These are phyloP conservation scores for Parmales sp. DNA, from an alignment of 108 stramenopile species.

Conservation along the genomic window DNA sequence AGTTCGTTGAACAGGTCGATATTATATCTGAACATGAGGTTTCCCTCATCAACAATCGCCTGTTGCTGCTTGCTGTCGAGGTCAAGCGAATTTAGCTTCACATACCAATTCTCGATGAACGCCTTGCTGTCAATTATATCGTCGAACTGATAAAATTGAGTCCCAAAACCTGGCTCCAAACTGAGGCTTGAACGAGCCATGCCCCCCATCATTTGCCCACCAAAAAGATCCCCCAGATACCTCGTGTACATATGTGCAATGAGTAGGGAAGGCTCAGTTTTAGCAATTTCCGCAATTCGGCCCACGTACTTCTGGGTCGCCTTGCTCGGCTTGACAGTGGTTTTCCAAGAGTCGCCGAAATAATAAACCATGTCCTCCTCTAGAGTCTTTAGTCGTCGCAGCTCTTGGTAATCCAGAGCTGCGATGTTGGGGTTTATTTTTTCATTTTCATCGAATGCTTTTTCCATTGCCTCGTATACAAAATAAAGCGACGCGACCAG, in stretches of 20 bases:
- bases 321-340: conserved; percentile 19
- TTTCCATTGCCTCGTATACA: conserved; percentile 50
- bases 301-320: conserved; percentile 41
- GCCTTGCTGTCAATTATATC: conserved; percentile 30
- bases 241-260: conserved; percentile 52
- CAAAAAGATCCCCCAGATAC: conserved; percentile 55
- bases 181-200: conserved; percentile 38
- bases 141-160: conserved; percentile 42
- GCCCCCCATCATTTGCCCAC: conserved; percentile 58
- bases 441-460: conserved; percentile 23
- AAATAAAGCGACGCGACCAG: conserved; percentile 41
- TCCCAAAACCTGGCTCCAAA: conserved; percentile 33
- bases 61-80: conserved; percentile 38
- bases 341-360: conserved; percentile 39
- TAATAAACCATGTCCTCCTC: conserved; percentile 52
- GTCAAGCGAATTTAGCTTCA: conserved; percentile 33
- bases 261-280: conserved; percentile 30
- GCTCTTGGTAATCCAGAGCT: conserved; percentile 26
- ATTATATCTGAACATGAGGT: conserved; percentile 51
- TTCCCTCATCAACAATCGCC: conserved; percentile 56
- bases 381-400: conserved; percentile 34
- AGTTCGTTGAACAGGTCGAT: conserved; percentile 51
- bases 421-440: conserved; percentile 12
- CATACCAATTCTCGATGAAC: conserved; percentile 49
- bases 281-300: conserved; percentile 31